These are phyloP conservation scores for Pleoardoris graminearum DNA, from an alignment of 2,329 filamentous ascomycete species.

Conservation along the genomic window DNA sequence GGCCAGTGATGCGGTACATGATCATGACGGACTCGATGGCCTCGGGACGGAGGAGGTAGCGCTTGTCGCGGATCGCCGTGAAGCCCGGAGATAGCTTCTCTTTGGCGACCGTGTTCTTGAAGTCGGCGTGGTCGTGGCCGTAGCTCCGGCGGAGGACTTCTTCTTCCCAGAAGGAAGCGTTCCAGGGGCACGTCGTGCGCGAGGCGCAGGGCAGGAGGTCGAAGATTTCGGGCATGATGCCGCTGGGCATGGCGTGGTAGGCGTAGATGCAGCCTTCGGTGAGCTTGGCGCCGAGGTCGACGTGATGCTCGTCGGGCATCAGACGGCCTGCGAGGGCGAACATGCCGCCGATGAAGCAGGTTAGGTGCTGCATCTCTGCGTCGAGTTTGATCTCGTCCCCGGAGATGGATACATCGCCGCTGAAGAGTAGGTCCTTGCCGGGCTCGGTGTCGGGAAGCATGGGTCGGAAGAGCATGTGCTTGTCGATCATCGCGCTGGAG, in stretches of 20 bases:
- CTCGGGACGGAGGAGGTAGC: slow-evolving; percentile 57
- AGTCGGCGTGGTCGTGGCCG: slow-evolving; percentile 18
- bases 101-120: slow-evolving; percentile 20
- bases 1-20: slow-evolving; percentile 62
- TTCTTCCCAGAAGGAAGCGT: slow-evolving; percentile 55
- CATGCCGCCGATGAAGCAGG: slow-evolving; percentile 66
- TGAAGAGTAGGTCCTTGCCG: slow-evolving; percentile 35
- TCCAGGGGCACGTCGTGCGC: slow-evolving; percentile 54
- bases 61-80: slow-evolving; percentile 44
- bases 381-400: slow-evolving; percentile 30
- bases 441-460: slow-evolving; percentile 33
- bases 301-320: slow-evolving; percentile 56
- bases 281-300: slow-evolving; percentile 60
- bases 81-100: slow-evolving; percentile 46
- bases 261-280: slow-evolving; percentile 66
- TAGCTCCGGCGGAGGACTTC: slow-evolving; percentile 33
- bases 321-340: slow-evolving; percentile 62
- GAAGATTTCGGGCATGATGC: slow-evolving; percentile 65
- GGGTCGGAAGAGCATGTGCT: slow-evolving; percentile 56
- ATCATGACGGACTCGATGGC: slow-evolving; percentile 64
- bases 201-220: slow-evolving; percentile 54
- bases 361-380: slow-evolving; percentile 61
- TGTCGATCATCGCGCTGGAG: slow-evolving; percentile 48
- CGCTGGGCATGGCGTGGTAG: slow-evolving; percentile 58
- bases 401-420: slow-evolving; percentile 40